Conservation (phyloP, 805 yeast genomes). For the Cyberlindnera nakhonratchasimensis region DNA sequence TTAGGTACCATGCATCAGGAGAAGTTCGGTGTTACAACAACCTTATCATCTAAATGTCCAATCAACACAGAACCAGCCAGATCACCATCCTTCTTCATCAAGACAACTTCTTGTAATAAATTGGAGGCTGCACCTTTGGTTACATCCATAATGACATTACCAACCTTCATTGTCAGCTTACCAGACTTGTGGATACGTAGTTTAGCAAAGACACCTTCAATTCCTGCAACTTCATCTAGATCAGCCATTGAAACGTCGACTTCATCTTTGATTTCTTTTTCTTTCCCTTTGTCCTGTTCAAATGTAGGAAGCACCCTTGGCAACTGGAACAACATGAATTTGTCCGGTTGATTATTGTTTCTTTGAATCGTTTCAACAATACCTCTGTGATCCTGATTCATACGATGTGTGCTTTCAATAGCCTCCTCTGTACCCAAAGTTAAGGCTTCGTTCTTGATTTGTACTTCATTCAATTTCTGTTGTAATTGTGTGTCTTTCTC, state of each 20-base stretch:
- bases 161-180: constrained; percentile 68
- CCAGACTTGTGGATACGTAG: constrained; percentile 83
- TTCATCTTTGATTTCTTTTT: constrained; percentile 14
- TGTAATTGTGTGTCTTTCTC: constrained; percentile 28
- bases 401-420: constrained; percentile 33
- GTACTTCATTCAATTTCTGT: constrained; percentile 28
- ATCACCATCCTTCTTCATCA: constrained; percentile 39
- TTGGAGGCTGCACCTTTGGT: constrained; percentile 65
- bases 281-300: constrained; percentile 16
- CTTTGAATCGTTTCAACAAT: constrained; percentile 28
- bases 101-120: constrained; percentile 70
- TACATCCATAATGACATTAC: constrained; percentile 65
- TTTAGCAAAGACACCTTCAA: constrained; percentile 65
- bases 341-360: constrained; percentile 32
- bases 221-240: constrained; percentile 8
- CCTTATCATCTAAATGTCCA: constrained; percentile 54
- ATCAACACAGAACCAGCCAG: constrained; percentile 40
- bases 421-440: constrained; percentile 33
- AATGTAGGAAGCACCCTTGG: constrained; percentile 37
- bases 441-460: constrained; percentile 27
- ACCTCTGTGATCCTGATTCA: constrained; percentile 38
- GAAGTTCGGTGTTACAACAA: constrained; percentile 56
- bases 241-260: constrained; percentile 6
- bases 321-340: constrained; percentile 37
- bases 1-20: too few species aligned